Conservation (phyloP, 129 eudicot genomes). For the Chrysanthemum seticuspe region DNA sequence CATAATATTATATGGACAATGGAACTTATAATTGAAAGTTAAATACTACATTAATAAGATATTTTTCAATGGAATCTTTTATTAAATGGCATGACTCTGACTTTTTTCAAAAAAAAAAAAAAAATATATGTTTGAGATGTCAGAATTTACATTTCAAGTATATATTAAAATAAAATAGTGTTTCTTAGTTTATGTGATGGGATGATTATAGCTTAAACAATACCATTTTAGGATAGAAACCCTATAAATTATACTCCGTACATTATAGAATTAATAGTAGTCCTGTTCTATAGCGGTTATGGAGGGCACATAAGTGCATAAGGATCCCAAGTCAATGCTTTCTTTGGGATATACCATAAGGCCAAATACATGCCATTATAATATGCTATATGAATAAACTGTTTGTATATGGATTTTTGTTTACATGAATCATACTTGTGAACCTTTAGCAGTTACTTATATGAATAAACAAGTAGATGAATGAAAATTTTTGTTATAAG, state of each 20-base stretch:
- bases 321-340: conserved; percentile 28
- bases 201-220: conserved; percentile 15
- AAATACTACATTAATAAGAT: background rate
- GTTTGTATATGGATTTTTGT: background rate
- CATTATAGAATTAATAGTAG: conserved; percentile 13
- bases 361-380: conserved; percentile 28
- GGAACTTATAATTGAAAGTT: background rate
- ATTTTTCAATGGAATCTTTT: background rate
- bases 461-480: too few relatives aligned
- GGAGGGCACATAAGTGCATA: conserved; percentile 31
- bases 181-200: background rate
- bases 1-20: background rate
- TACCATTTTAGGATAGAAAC: background rate
- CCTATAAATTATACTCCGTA: background rate
- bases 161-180: background rate
- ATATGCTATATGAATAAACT: background rate
- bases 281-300: conserved; percentile 23
- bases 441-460: too few relatives aligned
- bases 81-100: background rate
- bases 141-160: background rate
- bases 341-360: conserved; percentile 33
- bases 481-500: too few relatives aligned
- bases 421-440: background rate
- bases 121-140: background rate
- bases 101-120: background rate